These are phyloP conservation scores for Fereydounia khargensis DNA, from an alignment of 1,284 basidiomycete species.

Conservation along the genomic window DNA sequence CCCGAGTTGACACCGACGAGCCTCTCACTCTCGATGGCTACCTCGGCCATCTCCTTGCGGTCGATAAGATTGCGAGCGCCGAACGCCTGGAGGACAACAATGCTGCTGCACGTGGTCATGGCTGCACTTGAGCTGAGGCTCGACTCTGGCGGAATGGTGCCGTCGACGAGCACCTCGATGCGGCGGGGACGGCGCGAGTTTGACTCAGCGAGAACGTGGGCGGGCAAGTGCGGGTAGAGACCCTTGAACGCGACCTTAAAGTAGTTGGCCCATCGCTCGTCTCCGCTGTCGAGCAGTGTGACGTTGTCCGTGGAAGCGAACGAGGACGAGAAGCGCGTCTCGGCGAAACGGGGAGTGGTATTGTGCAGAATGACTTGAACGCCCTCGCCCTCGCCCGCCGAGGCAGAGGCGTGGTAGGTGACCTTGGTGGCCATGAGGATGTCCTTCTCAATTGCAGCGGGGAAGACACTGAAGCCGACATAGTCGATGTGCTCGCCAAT, in stretches of 20 bases:
- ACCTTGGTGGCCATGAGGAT: slow-evolving; percentile 53
- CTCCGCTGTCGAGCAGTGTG: slow-evolving; percentile 36
- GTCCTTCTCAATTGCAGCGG: slow-evolving; percentile 54
- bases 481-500: slow-evolving; percentile 56
- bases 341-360: slow-evolving; percentile 33
- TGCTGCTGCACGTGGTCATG: slow-evolving; percentile 50
- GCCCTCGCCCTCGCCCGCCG: background rate
- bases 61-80: slow-evolving; percentile 34
- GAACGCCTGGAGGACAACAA: slow-evolving; percentile 52
- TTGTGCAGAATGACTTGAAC: slow-evolving; percentile 38
- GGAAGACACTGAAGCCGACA: slow-evolving; percentile 51
- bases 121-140: slow-evolving; percentile 49
- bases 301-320: slow-evolving; percentile 22
- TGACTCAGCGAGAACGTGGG: slow-evolving; percentile 2
- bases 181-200: slow-evolving; percentile 18
- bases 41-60: slow-evolving; percentile 48
- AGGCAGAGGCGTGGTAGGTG: background rate
- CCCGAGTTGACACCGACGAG: slow-evolving; percentile 55
- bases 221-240: slow-evolving; percentile 45
- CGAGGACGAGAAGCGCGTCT: slow-evolving; percentile 26
- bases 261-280: slow-evolving; percentile 54
- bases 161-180: slow-evolving; percentile 49
- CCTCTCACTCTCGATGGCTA: slow-evolving; percentile 49
- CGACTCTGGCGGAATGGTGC: slow-evolving; percentile 51
- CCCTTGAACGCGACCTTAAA: slow-evolving; percentile 55